phyloP scores from a whole-genome alignment of 1,139 yeast species.

The Trichomonascaceae sp. region DNA sequence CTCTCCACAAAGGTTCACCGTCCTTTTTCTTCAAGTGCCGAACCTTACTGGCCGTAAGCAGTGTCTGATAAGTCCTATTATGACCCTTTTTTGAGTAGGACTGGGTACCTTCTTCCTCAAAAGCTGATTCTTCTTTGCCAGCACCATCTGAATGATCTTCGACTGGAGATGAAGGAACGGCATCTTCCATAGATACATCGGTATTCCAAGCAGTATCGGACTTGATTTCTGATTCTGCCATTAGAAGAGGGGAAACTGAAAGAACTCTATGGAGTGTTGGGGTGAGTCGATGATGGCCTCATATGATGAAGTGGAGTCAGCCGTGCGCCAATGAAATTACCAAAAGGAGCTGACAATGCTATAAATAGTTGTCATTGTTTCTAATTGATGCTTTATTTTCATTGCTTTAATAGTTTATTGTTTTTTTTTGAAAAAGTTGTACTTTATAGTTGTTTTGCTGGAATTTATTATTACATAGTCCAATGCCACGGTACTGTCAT shows the following conservation, averaged over 20 bases:
- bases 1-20: conserved; percentile 88
- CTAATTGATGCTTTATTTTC: no score
- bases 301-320: no score
- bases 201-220: not conserved
- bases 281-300: no score
- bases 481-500: no score
- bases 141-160: not conserved
- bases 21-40: conserved; percentile 81
- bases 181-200: not conserved
- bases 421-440: no score
- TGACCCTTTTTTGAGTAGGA: conserved; percentile 10
- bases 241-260: not conserved
- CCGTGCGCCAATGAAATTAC: no score
- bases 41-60: conserved; percentile 37
- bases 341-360: no score
- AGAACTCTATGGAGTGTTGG: no score
- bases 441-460: no score
- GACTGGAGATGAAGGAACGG: not conserved
- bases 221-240: not conserved
- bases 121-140: not conserved
- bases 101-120: not conserved
- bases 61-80: conserved; percentile 25
- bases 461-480: no score
- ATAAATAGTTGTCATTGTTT: no score
- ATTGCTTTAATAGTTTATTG: no score